phyloP scores from a whole-genome alignment of 257 asterid species.

The Lantana camara region DNA sequence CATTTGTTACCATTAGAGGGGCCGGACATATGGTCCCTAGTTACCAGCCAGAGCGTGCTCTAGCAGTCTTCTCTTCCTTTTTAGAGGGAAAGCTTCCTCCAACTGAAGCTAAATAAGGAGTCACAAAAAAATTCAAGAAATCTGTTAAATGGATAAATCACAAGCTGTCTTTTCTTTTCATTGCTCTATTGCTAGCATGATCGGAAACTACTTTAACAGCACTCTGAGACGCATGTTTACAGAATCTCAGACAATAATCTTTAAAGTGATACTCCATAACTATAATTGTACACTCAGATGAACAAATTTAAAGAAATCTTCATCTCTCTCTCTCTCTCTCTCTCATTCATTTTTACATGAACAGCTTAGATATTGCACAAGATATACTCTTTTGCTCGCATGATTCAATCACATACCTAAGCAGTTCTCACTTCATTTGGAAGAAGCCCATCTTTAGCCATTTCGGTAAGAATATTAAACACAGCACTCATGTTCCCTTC shows the following conservation, averaged over 20 bases:
- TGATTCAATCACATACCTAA: conserved; percentile 27
- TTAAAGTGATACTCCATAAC: not conserved
- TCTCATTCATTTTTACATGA: not conserved
- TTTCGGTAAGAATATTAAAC: conserved; percentile 58
- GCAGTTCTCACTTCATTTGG: conserved; percentile 57
- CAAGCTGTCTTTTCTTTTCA: no score
- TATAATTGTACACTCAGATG: not conserved
- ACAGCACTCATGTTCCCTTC: conserved; percentile 86
- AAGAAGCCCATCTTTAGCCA: conserved; percentile 91
- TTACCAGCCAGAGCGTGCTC: conserved; percentile 40
- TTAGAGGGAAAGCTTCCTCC: conserved; percentile 33
- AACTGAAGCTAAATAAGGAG: not conserved
- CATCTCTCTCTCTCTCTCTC: no score
- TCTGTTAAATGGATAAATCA: not conserved
- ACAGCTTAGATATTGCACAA: not conserved
- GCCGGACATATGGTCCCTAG: conserved; percentile 45
- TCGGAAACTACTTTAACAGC: no score
- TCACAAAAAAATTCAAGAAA: not conserved
- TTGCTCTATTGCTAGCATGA: not conserved
- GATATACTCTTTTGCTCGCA: not conserved
- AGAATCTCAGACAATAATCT: not conserved
- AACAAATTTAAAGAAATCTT: not conserved
- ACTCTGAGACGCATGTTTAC: no score
- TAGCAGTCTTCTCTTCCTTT: conserved; percentile 42
- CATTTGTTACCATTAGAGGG: conserved; percentile 44